These are phyloP conservation scores for Colletotrichum gloeosporioides DNA, from an alignment of 2,329 filamentous ascomycete genomes.

Conservation along the genomic window DNA sequence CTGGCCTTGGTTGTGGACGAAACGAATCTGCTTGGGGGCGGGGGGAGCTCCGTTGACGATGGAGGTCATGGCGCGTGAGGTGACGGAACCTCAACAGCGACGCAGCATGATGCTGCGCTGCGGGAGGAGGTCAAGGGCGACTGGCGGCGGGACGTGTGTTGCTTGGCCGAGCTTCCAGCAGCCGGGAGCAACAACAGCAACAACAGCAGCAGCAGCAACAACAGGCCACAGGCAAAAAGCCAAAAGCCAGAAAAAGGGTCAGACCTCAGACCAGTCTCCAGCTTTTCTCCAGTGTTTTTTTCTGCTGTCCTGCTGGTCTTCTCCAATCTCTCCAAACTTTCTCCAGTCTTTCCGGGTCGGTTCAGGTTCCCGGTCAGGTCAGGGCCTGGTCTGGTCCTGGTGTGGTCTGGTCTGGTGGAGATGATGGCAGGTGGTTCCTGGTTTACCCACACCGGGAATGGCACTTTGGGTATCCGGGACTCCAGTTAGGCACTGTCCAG, in stretches of 20 bases:
- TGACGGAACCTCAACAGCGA: conserved; percentile 17
- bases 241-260: not conserved
- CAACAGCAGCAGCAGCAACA: not conserved
- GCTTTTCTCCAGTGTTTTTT: not conserved
- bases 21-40: conserved; percentile 70
- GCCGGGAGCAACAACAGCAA: not conserved
- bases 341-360: not conserved
- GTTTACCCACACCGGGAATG: not conserved
- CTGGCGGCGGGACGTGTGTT: not conserved
- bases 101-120: conserved; percentile 21
- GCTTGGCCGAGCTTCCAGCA: not conserved
- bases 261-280: not conserved
- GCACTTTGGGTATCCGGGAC: not conserved
- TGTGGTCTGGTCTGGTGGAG: not conserved
- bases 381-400: not conserved
- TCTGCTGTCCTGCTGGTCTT: not conserved
- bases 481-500: not conserved
- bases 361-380: not conserved
- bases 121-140: not conserved
- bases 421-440: conserved; percentile 10
- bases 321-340: not conserved
- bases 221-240: not conserved
- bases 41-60: conserved; percentile 47
- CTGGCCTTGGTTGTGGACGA: conserved; percentile 82
- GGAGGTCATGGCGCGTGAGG: conserved; percentile 22